These are phyloP conservation scores for Ceratobasidium sp. DNA, from an alignment of 1,284 basidiomycete genomes.

Conservation along the genomic window DNA sequence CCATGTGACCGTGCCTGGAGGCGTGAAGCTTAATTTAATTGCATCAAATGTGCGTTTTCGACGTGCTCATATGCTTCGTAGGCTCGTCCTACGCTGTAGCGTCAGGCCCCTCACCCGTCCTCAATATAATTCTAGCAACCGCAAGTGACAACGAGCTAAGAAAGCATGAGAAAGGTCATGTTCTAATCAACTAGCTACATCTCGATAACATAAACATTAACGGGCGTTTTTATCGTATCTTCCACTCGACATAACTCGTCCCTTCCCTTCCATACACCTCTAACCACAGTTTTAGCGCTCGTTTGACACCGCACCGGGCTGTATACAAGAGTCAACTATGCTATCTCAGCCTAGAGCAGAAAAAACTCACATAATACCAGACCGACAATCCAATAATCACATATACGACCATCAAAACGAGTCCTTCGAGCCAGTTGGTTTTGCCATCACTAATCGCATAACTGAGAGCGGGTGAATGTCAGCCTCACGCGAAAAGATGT, in stretches of 20 bases:
- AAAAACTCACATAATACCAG: slow-evolving; percentile 45
- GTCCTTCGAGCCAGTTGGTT: slow-evolving; percentile 60
- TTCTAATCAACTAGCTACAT: background rate
- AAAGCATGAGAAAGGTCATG: too few relatives aligned
- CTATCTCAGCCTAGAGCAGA: background rate
- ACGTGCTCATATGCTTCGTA: too few relatives aligned
- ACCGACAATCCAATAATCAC: slow-evolving; percentile 46
- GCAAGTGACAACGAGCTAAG: too few relatives aligned
- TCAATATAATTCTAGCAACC: too few relatives aligned
- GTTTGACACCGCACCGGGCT: slow-evolving; percentile 40
- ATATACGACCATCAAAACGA: slow-evolving; percentile 76
- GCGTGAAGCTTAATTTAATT: too few relatives aligned
- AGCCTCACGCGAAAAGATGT: background rate
- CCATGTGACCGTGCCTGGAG: too few relatives aligned
- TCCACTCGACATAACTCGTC: background rate
- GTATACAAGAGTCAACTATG: background rate
- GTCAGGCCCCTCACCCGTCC: too few relatives aligned
- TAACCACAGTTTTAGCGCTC: background rate
- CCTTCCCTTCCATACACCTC: background rate
- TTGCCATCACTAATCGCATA: slow-evolving; percentile 49
- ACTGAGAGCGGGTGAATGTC: slow-evolving; percentile 35
- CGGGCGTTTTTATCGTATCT: background rate
- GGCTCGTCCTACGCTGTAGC: too few relatives aligned
- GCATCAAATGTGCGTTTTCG: too few relatives aligned
- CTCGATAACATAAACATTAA: background rate